Evolutionary conservation across 2,329 filamentous ascomycete species (phyloP), one percentile per base, ranked within the genome.

Genomic region (Exophiala xenobiotica): DNA sequence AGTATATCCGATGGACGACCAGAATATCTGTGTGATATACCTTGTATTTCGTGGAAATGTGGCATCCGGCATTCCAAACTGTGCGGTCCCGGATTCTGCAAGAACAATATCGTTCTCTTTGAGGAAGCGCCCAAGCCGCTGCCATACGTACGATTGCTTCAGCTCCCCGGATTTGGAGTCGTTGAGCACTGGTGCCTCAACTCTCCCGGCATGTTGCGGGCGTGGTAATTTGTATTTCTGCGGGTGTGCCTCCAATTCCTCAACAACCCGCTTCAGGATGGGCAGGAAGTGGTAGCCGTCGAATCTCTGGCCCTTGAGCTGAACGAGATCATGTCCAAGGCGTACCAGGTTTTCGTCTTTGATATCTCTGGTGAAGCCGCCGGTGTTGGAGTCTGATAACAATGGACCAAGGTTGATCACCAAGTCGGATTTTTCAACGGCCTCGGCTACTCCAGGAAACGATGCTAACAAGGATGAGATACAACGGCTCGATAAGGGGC

Each of bases 341-440:
- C 56, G 61, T 22, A 73, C 61, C 14, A 63, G 64, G 0, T 61
- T 66, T 4, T 67, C 64, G 1, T 62, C 27, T 11, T 66, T 66
- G 2, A 72, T 74, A 22, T 70, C 65, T 31, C 66, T 67, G 3
- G 72, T 66, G 46, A 54, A 58, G 8, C 57, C 65, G 33, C 68
- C 73, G 1, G 68, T 73, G 56, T 78, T 79, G n/a, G 72, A 76
- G 11, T 70, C 68, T 48, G 72, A 76, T 26, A 70, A 66, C 38
- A 76, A 70, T 3, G 75, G 72, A 0, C 75, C 76, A 35, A 78
- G 71, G 47, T 66, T 69, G 6, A 79, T 53, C 7, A 78, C 64
- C 7, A 78, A 58, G 51, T 79, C 75, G 70, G 55, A 58, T 0
- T 64, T 56, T 3, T 61, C 59, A 27, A 62, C 54, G 7, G 70